Conservation (phyloP, 495 filamentous ascomycete species). For the Melanomma pulvis-pyrius region DNA sequence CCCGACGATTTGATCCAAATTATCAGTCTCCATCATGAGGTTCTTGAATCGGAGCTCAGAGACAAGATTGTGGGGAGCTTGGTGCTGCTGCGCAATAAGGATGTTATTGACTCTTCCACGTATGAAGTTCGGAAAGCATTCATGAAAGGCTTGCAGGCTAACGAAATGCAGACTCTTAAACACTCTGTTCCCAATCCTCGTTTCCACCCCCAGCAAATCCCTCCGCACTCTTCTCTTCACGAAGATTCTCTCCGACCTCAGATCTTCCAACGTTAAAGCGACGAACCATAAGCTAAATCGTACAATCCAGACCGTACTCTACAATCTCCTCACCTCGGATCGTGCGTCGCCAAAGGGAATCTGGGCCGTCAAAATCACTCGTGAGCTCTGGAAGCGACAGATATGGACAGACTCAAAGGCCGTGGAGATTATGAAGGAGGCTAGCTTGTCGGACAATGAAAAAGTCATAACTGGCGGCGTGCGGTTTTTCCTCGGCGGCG, state of each 20-base stretch:
- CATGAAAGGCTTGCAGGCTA: background rate
- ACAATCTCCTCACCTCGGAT: constrained; percentile 86
- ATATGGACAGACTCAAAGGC: constrained; percentile 88
- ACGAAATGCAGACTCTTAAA: constrained; percentile 61
- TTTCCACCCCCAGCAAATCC: constrained; percentile 82
- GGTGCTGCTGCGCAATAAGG: constrained; percentile 85
- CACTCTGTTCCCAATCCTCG: constrained; percentile 88
- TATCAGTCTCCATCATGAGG: constrained; percentile 75
- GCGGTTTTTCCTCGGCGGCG: constrained; percentile 92
- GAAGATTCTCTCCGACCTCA: constrained; percentile 88
- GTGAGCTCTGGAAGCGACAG: constrained; percentile 85
- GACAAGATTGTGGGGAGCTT: constrained; percentile 95
- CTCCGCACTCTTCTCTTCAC: constrained; percentile 80
- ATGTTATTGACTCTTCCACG: constrained; percentile 80
- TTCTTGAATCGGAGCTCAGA: constrained; percentile 76
- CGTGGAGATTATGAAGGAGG: constrained; percentile 94
- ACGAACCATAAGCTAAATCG: constrained; percentile 91
- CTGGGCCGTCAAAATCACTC: constrained; percentile 90
- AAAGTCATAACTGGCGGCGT: constrained; percentile 88
- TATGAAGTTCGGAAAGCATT: constrained; percentile 41
- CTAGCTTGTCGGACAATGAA: constrained; percentile 76
- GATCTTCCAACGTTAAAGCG: constrained; percentile 78
- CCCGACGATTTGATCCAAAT: constrained; percentile 80
- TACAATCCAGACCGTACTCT: constrained; percentile 87
- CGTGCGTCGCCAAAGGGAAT: constrained; percentile 79